Evolutionary conservation across 495 filamentous ascomycete genomes (phyloP), one percentile per base, ranked within the genome.

Genomic region (Apiosordaria backusii): DNA sequence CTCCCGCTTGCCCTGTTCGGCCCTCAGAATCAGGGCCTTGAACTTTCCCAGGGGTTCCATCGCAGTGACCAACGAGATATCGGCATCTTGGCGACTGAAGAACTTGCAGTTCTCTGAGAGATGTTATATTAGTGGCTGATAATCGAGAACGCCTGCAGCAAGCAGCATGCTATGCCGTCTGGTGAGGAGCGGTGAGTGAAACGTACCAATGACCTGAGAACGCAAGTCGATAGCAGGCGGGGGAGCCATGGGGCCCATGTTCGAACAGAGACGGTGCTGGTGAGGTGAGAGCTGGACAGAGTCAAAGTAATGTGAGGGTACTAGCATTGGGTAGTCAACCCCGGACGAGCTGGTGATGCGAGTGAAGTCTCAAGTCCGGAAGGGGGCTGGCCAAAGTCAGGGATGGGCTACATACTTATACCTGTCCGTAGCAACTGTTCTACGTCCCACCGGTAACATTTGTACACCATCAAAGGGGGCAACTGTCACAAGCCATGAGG

Each of bases 71-170:
- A 81, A 66, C 26, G 70, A 70, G 45, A 81, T 27, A 0, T 50
- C 27, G 22, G 72, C 74, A 66, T 73, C 65, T 22, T 68, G 68
- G 4, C 64, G 61, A 16, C 71, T 67, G 65, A 77, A 65, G 70
- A 80, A 81, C 55, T 72, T 65, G 67, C 75, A 80, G 65, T 81
- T 81, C 24, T 79, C 79, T 81, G 65, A 7, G 40, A 23, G 15
- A 19, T 10, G 23, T 24, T 22, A 24, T 45, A 25, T 52, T 64
- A 35, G 62, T 63, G 62, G 22, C 24, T 19, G 45, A 26, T 19
- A 29, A 15, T 50, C 3, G 3, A 29, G 6, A 45, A 45, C n/a
- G 10, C 35, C 35, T 45, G 35, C 35, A 45, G 35, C 9, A 15
- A 45, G 10, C 35, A 18, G 35, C 35, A 45, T 7, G 35, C 10